Conservation (phyloP, 2,329 filamentous ascomycete species). For the Thelonectria rubi region DNA sequence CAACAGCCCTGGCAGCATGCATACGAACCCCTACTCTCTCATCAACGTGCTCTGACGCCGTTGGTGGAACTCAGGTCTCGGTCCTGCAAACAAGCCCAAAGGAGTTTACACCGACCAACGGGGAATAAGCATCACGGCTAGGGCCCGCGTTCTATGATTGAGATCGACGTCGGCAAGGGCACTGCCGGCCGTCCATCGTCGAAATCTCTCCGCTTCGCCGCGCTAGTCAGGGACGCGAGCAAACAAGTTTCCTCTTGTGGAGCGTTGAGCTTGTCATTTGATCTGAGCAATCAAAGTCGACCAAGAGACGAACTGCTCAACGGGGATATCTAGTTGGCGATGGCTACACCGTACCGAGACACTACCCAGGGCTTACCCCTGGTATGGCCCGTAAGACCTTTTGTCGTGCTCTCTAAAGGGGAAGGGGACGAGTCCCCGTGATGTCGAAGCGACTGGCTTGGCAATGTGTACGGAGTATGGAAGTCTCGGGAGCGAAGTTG, state of each 20-base stretch:
- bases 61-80: not conserved
- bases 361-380: not conserved
- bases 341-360: not conserved
- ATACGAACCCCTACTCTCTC: not conserved
- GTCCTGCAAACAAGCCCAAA: not conserved
- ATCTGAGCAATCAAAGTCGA: not conserved
- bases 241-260: not conserved
- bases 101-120: constrained; percentile 9
- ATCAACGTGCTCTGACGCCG: not conserved
- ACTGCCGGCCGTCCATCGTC: constrained; percentile 19
- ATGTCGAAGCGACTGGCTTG: not conserved
- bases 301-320: not conserved
- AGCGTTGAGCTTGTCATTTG: not conserved
- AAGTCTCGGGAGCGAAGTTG: not conserved
- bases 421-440: not conserved
- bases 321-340: not conserved
- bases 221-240: constrained; percentile 6
- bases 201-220: constrained; percentile 20
- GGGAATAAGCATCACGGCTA: constrained; percentile 30
- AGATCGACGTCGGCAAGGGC: constrained; percentile 36
- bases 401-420: not conserved
- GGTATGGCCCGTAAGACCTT: not conserved
- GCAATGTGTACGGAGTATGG: not conserved
- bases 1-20: not conserved
- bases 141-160: constrained; percentile 30